Percentiles rank a stretch among this genome's conserved stretches.
Conservation (phyloP, 108 stramenopile genomes). For the Nitzschia sp. region DNA sequence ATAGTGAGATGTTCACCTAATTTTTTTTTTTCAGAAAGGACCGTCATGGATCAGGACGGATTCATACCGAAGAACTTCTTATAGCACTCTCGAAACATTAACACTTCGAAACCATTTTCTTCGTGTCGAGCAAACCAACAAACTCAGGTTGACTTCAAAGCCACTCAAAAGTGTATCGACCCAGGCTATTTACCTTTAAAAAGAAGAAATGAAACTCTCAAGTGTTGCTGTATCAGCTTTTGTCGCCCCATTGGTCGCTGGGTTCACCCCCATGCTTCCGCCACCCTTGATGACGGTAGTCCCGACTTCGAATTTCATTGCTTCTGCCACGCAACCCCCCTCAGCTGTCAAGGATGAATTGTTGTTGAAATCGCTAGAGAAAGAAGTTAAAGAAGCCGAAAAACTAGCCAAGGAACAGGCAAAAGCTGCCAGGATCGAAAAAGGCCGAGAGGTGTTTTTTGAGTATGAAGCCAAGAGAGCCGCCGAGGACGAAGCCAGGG, state of each 20-base stretch:
- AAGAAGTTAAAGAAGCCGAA: slow-evolving; percentile 43
- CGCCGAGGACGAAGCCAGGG: slow-evolving; percentile 38
- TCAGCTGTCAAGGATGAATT: neutral
- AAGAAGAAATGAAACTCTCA: neutral
- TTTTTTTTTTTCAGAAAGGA: too few relatives aligned
- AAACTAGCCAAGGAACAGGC: slow-evolving; percentile 31
- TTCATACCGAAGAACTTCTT: too few relatives aligned
- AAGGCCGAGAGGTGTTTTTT: slow-evolving; percentile 39
- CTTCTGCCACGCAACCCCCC: neutral
- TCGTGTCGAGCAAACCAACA: too few relatives aligned
- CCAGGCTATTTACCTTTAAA: too few relatives aligned
- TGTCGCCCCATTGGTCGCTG: neutral
- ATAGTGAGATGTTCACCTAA: too few relatives aligned
- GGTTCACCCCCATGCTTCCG: neutral
- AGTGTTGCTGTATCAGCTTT: neutral
- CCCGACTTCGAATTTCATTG: neutral
- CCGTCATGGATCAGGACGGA: too few relatives aligned
- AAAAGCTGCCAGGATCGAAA: slow-evolving; percentile 36
- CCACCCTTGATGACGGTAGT: neutral
- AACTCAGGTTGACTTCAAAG: too few relatives aligned
- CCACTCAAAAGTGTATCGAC: too few relatives aligned
- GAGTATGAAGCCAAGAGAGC: slow-evolving; percentile 57
- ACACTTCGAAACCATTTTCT: too few relatives aligned
- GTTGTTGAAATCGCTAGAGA: slow-evolving; percentile 16
- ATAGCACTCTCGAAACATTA: too few relatives aligned